Evolutionary conservation across 225 moss, liverwort and hornwort genomes (phyloP), one percentile per base, ranked within the genome.

Genomic region (Pseudoscleropodium purum): DNA sequence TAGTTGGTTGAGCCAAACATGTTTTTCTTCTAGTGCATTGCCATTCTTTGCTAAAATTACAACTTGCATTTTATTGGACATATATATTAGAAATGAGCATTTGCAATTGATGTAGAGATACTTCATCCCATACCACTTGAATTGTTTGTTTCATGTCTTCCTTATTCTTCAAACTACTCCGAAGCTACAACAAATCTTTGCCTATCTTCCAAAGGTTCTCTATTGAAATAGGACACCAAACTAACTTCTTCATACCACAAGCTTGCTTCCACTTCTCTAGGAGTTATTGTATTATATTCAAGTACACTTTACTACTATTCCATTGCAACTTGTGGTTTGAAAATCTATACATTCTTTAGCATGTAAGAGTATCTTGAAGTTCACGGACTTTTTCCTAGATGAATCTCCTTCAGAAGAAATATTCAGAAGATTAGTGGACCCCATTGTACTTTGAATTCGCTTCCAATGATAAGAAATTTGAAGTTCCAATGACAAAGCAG

Each of bases 241-340:
- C 5, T 5, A 73, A 27, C 43, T 16, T 73, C 5, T 43, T 27
- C 73, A 41, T 27, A 15, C 5, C 3, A 15, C 15, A 9, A 41
- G 15, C 72, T 72, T 41, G 15, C 27, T 0, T 41, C 3, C 1
- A 41, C 26, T 41, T 23, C 15, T 16, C 1, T 26, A 0, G 0
- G 27, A 41, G 41, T 27, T 41, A 15, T 41, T 41, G 9, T 16
- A 72, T 39, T 0, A 39, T 70, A 39, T 68, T 68, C 25, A 14
- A 25, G 25, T 70, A 41, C 8, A 1, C 25, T 70, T 70, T 11
- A 37, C 12, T 47, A 15, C 3, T 8, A 72, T 41, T 26, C 9
- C 43, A 41, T 41, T 2, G 1, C 8, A 41, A 72, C 2, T 41
- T 43, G 43, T 9, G 5, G 27, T 43, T 27, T 73, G 16, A 27